Percentiles rank a stretch among this genome's conserved stretches.
Evolutionary conservation across 169 alveolate genomes (phyloP).

Genomic region (Plasmodium billcollinsi): DNA sequence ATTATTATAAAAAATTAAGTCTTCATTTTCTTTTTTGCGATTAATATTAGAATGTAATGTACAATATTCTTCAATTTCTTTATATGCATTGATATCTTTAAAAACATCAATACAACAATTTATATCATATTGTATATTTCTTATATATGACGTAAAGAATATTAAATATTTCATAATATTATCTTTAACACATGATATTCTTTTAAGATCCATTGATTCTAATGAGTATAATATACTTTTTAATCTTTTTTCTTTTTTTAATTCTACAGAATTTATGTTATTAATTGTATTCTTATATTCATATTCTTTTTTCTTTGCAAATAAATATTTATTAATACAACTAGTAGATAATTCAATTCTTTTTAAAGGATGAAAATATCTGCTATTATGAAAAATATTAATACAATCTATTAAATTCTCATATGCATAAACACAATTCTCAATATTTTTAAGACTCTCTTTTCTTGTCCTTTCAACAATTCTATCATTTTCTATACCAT

Average conservation of each 20-base stretch:
- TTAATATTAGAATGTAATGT: neutral
- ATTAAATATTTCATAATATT: slow-evolving; percentile 65
- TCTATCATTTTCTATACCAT: slow-evolving; percentile 62
- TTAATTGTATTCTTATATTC: slow-evolving; percentile 63
- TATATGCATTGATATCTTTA: slow-evolving; percentile 39
- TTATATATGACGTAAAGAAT: slow-evolving; percentile 60
- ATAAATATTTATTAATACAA: slow-evolving; percentile 50
- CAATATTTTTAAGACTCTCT: slow-evolving; percentile 35
- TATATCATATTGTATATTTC: slow-evolving; percentile 61
- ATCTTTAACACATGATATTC: slow-evolving; percentile 70
- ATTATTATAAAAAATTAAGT: slow-evolving; percentile 26
- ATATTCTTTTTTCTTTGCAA: slow-evolving; percentile 62
- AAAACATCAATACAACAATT: slow-evolving; percentile 45
- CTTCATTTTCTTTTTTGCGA: slow-evolving; percentile 22
- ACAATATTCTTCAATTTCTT: slow-evolving; percentile 63
- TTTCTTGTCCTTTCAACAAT: slow-evolving; percentile 37
- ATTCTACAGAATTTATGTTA: slow-evolving; percentile 40
- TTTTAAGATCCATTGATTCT: slow-evolving; percentile 67
- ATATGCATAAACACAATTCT: slow-evolving; percentile 54
- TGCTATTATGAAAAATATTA: slow-evolving; percentile 52
- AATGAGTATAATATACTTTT: slow-evolving; percentile 52
- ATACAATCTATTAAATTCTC: slow-evolving; percentile 33
- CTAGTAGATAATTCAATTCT: slow-evolving; percentile 60
- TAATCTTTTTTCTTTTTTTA: slow-evolving; percentile 49
- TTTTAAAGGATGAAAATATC: slow-evolving; percentile 51